Conservation (phyloP, 2,329 filamentous ascomycete genomes). For the Exophiala bonariae region DNA sequence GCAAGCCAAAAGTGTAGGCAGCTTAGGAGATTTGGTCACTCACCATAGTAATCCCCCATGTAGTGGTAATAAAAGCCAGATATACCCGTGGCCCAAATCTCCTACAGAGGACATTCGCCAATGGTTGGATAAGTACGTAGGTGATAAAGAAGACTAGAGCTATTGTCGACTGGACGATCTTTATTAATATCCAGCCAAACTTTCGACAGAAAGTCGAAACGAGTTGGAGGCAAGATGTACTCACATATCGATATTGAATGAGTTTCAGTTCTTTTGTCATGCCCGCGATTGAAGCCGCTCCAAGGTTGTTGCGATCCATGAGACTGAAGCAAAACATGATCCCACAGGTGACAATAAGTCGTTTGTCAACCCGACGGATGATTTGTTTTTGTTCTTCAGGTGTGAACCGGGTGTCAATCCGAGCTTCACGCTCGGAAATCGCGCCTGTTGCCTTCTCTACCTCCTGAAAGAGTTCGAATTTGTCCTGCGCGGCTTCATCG, state of each 20-base stretch:
- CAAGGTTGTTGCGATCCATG: constrained; percentile 78
- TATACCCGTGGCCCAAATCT: constrained; percentile 54
- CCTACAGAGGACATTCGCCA: constrained; percentile 66
- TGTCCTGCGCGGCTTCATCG: no score
- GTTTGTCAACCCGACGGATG: constrained; percentile 67
- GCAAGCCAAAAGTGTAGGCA: not conserved
- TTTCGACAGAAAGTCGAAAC: no score
- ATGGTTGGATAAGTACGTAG: constrained; percentile 70
- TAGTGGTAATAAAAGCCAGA: constrained; percentile 32
- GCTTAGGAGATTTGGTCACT: not conserved
- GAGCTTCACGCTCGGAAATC: no score
- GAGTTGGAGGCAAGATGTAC: no score
- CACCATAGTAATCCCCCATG: constrained; percentile 45
- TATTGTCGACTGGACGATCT: constrained; percentile 2
- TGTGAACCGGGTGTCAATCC: constrained; percentile 41
- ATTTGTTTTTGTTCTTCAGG: constrained; percentile 67
- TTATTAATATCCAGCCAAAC: no score
- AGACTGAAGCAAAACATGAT: constrained; percentile 72
- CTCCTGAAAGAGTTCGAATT: no score
- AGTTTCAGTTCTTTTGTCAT: constrained; percentile 35
- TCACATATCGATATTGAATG: constrained; percentile 26
- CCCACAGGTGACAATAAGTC: constrained; percentile 62
- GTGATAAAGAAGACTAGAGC: constrained; percentile 69
- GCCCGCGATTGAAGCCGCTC: constrained; percentile 69
- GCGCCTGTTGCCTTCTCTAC: no score